A percentile compares a stretch with the other conserved stretches of the same genome.
Evolutionary conservation across 2,329 filamentous ascomycete species (phyloP).

Genomic region (Endoconidiophora laricicola): DNA sequence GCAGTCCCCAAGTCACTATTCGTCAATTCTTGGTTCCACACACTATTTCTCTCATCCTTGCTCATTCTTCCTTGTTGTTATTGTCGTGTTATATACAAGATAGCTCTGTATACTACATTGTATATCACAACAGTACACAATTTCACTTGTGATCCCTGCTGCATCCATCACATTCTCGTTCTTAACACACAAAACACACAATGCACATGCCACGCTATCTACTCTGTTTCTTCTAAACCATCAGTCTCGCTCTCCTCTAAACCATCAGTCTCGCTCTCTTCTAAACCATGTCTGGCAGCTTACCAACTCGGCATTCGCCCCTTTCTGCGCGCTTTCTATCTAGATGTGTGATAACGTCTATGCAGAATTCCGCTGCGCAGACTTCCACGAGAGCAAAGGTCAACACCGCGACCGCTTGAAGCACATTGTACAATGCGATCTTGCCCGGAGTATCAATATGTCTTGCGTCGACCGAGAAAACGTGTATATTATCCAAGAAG

Average conservation of each 20-base stretch:
- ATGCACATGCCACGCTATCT: too few relatives aligned
- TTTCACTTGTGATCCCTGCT: not conserved
- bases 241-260: not conserved
- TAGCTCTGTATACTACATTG: too few relatives aligned
- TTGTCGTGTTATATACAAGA: too few relatives aligned
- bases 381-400: conserved; percentile 6
- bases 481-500: conserved; percentile 11
- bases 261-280: not conserved
- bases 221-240: not conserved
- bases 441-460: conserved; percentile 2
- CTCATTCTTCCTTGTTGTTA: too few relatives aligned
- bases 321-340: too few relatives aligned
- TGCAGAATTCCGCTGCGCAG: conserved; percentile 11
- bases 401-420: conserved; percentile 9
- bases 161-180: not conserved
- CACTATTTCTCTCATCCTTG: too few relatives aligned
- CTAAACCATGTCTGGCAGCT: not conserved
- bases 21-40: too few relatives aligned
- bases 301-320: not conserved
- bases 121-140: too few relatives aligned
- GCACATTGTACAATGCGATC: conserved; percentile 11
- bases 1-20: too few relatives aligned
- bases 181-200: not conserved
- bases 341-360: conserved; percentile 13
- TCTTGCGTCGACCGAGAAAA: conserved; percentile 8